phyloP scores from a whole-genome alignment of 371 early-diverging fungal genomes.

The Basidiobolus meristosporus region DNA sequence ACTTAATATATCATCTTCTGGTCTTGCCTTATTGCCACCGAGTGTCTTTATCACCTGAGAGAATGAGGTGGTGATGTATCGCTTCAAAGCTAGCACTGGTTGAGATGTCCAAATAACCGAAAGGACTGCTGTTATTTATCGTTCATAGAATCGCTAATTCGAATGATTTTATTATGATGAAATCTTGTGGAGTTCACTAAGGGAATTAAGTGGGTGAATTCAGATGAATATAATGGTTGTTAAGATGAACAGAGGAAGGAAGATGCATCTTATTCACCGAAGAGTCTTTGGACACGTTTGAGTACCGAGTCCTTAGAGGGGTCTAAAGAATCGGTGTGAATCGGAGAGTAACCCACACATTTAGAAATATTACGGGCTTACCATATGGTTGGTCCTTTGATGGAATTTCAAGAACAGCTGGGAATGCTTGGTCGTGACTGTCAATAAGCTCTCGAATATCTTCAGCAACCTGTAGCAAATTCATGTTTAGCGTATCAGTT shows the following conservation, averaged over 20 bases:
- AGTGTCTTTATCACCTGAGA: too few species aligned
- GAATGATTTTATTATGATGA: too few species aligned
- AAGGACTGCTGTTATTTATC: too few species aligned
- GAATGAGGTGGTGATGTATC: too few species aligned
- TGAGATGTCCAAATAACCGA: too few species aligned
- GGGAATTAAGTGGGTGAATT: too few species aligned
- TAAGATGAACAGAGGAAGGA: conserved; percentile 9
- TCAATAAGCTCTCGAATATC: conserved; percentile 80
- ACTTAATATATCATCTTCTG: too few species aligned
- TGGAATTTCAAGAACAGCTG: conserved; percentile 93
- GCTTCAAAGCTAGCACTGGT: too few species aligned
- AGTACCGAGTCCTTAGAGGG: conserved; percentile 87
- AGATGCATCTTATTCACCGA: conserved; percentile 31
- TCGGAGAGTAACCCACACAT: conserved; percentile 1
- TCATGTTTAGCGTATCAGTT: not conserved
- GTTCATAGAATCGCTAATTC: too few species aligned
- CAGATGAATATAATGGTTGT: too few species aligned
- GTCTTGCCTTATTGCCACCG: too few species aligned
- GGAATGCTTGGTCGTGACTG: conserved; percentile 80
- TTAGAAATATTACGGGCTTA: conserved; percentile 18
- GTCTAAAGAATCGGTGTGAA: conserved; percentile 12
- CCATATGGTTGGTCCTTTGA: conserved; percentile 96
- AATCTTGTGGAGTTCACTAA: too few species aligned
- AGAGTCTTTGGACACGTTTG: conserved; percentile 83
- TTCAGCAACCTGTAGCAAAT: conserved; percentile 61